Conservation (phyloP, 768 basidiomycete species). For the Pleurotus ostreatus region DNA sequence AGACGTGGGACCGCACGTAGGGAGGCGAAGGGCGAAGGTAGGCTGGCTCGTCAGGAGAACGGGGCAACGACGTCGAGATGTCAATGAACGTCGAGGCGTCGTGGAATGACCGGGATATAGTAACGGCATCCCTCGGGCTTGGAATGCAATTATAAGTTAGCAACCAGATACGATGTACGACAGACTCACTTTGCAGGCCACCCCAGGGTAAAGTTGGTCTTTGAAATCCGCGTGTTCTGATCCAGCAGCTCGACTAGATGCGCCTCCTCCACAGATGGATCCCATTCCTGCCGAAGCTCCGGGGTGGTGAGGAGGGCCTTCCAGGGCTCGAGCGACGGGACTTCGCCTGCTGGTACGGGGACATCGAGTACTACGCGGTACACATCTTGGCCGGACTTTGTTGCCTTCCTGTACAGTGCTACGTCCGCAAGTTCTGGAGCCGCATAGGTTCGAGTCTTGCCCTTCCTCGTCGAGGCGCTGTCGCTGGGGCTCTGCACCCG, state of each 20-base stretch:
- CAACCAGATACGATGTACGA: not conserved
- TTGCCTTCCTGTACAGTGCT: constrained; percentile 68
- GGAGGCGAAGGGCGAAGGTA: constrained; percentile 91
- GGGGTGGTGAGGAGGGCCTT: constrained; percentile 79
- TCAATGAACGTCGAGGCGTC: constrained; percentile 83
- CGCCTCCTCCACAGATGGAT: constrained; percentile 86
- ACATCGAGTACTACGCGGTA: constrained; percentile 80
- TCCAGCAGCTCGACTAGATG: constrained; percentile 85
- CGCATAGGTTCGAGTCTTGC: constrained; percentile 49
- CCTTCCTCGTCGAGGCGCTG: constrained; percentile 46
- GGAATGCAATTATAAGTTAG: constrained; percentile 9
- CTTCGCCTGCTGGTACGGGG: constrained; percentile 52
- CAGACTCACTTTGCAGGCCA: constrained; percentile 92
- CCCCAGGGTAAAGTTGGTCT: constrained; percentile 88
- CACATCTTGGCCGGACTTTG: constrained; percentile 69
- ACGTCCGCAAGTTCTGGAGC: constrained; percentile 69
- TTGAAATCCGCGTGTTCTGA: constrained; percentile 76
- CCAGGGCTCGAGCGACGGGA: constrained; percentile 70
- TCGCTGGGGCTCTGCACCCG: constrained; percentile 52
- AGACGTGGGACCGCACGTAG: constrained; percentile 84
- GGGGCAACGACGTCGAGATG: constrained; percentile 90
- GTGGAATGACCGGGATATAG: constrained; percentile 82
- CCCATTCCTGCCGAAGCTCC: constrained; percentile 88
- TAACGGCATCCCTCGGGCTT: constrained; percentile 91
- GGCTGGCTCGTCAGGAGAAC: constrained; percentile 85